Evolutionary conservation across 2,329 filamentous ascomycete genomes (phyloP).

Genomic region (Colletotrichum horii): DNA sequence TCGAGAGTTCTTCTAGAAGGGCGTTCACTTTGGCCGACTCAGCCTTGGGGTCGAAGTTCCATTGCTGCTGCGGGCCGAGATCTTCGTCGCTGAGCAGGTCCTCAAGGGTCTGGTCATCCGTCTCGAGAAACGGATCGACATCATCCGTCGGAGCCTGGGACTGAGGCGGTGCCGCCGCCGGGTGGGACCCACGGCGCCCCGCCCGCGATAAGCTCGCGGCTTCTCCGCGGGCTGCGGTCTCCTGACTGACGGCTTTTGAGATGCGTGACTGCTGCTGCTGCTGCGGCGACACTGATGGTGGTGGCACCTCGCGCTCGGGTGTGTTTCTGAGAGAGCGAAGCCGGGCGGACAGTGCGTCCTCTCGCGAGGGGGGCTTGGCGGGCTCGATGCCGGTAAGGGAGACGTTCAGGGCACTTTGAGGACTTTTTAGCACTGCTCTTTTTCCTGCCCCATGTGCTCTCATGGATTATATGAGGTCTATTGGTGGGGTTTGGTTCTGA

Average conservation of each 20-base stretch:
- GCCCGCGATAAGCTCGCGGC: neutral
- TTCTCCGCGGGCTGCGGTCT: neutral
- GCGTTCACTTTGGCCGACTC: constrained; percentile 35
- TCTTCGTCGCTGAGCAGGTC: constrained; percentile 53
- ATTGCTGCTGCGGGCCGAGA: constrained; percentile 32
- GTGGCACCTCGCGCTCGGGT: constrained; percentile 27
- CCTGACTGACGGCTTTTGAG: neutral
- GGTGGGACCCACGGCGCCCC: neutral
- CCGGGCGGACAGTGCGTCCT: constrained; percentile 57
- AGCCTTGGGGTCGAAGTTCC: constrained; percentile 29
- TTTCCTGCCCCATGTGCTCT: neutral
- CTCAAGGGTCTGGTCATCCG: constrained; percentile 58
- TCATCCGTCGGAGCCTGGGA: constrained; percentile 24
- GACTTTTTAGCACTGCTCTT: neutral
- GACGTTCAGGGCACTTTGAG: constrained; percentile 27
- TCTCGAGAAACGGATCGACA: constrained; percentile 46
- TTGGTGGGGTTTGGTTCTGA: constrained; percentile 6
- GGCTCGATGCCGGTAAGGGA: constrained; percentile 45
- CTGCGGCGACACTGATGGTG: constrained; percentile 16
- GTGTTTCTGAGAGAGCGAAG: constrained; percentile 55
- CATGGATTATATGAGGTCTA: neutral
- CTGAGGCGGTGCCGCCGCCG: constrained; percentile 1
- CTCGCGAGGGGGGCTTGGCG: constrained; percentile 46
- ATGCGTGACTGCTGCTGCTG: neutral
- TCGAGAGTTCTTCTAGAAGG: constrained; percentile 41